Evolutionary conservation across 768 basidiomycete genomes (phyloP).

Genomic region (Cystobasidium tubakii): DNA sequence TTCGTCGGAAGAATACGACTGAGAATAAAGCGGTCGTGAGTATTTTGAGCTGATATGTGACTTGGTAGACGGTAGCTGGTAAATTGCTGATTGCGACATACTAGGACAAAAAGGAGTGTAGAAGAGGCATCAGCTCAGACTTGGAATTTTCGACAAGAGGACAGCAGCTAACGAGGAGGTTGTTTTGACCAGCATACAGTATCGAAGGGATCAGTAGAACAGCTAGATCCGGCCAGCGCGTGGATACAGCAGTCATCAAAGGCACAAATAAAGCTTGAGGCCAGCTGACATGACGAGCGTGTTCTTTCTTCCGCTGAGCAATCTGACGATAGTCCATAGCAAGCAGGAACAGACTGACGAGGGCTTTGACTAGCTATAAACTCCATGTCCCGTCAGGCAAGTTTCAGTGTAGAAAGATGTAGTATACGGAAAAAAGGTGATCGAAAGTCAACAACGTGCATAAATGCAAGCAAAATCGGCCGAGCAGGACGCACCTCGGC

Average conservation of each 20-base stretch:
- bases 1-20: constrained; percentile 41
- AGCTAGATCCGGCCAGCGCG: constrained; percentile 14
- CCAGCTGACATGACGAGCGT: constrained; percentile 10
- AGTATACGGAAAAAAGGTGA: not conserved
- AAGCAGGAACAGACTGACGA: not conserved
- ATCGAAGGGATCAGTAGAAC: constrained; percentile 11
- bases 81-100: constrained; percentile 29
- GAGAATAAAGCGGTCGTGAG: constrained; percentile 45
- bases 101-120: not conserved
- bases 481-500: constrained; percentile 18
- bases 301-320: constrained; percentile 14
- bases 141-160: not conserved
- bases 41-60: constrained; percentile 58
- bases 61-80: constrained; percentile 5
- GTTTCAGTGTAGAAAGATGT: too few species aligned
- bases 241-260: constrained; percentile 6
- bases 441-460: not conserved
- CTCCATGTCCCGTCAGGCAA: too few species aligned
- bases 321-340: not conserved
- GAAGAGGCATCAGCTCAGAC: too few species aligned
- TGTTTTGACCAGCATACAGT: constrained; percentile 35
- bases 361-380: constrained; percentile 8
- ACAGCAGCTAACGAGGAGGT: constrained; percentile 15
- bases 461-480: not conserved
- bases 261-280: not conserved